A percentile compares a stretch with the other conserved stretches of the same genome.
Evolutionary conservation across 2,329 filamentous ascomycete species (phyloP).

Genomic region (Colletotrichum sojae): DNA sequence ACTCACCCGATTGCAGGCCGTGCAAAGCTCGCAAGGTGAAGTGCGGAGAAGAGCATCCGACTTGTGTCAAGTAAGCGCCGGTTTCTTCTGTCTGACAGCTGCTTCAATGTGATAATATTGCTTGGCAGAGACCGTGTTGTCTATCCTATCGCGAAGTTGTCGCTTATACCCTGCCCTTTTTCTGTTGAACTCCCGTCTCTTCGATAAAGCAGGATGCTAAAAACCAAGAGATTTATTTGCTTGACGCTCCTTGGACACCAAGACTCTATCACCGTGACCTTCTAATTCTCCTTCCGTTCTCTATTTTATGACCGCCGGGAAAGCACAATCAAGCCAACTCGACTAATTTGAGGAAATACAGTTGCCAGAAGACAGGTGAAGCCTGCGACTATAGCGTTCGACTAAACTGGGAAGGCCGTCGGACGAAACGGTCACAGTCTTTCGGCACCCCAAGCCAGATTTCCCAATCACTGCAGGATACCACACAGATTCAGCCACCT

Average conservation of each 20-base stretch:
- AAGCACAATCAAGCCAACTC: not conserved
- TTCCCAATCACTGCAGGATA: conserved; percentile 44
- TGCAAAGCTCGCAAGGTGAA: conserved; percentile 83
- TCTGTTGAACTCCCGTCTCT: too few species aligned
- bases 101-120: not conserved
- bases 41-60: conserved; percentile 84
- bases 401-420: conserved; percentile 84
- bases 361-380: conserved; percentile 79
- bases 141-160: too few species aligned
- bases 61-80: conserved; percentile 72
- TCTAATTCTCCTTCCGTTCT: too few species aligned
- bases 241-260: too few species aligned
- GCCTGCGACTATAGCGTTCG: conserved; percentile 85
- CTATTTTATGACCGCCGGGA: not conserved
- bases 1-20: conserved; percentile 68
- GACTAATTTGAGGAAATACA: conserved; percentile 41
- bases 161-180: too few species aligned
- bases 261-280: too few species aligned
- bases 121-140: too few species aligned
- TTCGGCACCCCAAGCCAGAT: conserved; percentile 47
- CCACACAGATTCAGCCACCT: conserved; percentile 51
- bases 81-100: conserved; percentile 21
- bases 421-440: conserved; percentile 68
- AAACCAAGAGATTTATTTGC: too few species aligned
- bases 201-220: too few species aligned